A percentile compares a stretch with the other conserved stretches of the same genome.
Evolutionary conservation across 73 alveolate species (phyloP).

Genomic region (Uronychia binucleata): DNA sequence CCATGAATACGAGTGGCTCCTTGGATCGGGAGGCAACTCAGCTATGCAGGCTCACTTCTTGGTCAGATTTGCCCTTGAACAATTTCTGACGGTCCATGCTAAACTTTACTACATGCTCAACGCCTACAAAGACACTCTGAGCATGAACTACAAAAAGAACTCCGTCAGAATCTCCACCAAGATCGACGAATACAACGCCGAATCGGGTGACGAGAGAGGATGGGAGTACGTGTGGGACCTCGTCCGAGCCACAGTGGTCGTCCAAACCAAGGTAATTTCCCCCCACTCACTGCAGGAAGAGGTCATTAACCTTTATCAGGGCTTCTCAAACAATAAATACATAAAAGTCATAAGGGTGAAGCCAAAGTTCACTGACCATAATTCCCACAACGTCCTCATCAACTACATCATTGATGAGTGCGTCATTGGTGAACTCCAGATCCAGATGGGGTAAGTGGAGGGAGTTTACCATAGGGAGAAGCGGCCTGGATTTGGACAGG

Average conservation of each 20-base stretch:
- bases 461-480: not conserved
- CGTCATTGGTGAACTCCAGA: not conserved
- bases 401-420: not conserved
- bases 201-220: not conserved
- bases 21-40: not conserved
- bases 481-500: not conserved
- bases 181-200: not conserved
- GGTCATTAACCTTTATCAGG: not conserved
- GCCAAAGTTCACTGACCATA: not conserved
- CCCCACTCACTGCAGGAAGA: not conserved
- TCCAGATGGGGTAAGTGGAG: not conserved
- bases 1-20: not conserved
- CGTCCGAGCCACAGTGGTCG: not conserved
- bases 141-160: not conserved
- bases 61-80: not conserved
- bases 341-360: not conserved
- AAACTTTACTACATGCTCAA: not conserved
- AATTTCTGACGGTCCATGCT: not conserved
- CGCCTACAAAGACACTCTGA: not conserved
- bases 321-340: not conserved
- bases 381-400: not conserved
- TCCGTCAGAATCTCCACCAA: conserved; percentile 1
- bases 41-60: not conserved
- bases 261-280: not conserved
- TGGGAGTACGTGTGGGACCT: not conserved